Evolutionary conservation across 1,139 yeast genomes (phyloP), one percentile per base, ranked within the genome.

Genomic region (Yarrowia galli): DNA sequence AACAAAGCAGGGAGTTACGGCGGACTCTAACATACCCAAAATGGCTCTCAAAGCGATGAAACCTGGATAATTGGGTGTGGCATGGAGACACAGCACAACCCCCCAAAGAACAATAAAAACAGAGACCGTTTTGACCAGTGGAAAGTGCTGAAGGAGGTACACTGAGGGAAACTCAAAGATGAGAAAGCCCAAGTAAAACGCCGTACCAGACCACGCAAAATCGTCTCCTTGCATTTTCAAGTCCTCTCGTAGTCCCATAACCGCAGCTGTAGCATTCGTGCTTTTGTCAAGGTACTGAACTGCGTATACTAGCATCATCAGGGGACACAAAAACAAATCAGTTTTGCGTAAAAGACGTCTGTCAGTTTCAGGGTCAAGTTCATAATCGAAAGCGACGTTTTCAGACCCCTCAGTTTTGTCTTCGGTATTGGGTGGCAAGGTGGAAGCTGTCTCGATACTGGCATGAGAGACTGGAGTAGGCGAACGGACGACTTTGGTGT

Each of bases 161-260:
- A 48, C 53, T 2, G 53, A 48, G 6, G 38, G 38, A 16, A 48
- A 48, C 53, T 48, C 53, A 38, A 48, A 48, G 18, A 48, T 25
- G 16, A 48, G 36, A 48, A 25, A 48, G 22, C 53, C 53, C 8
- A 48, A 22, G 23, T 48, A 48, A n/a, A 48, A 48, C 16, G 53
- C 51, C 6, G 51, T 46, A 2, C 51, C 51, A 16, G 51, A 25
- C 51, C 51, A 46, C 53, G 53, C 38, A 28, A 48, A 48, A 9
- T 48, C 53, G 53, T 28, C 53, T 28, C 53, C 53, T 28, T 28
- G 16, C 53, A 48, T 48, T 8, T 48, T 48, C 20, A 48, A n/a
- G 16, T 48, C 53, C 2, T 48, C 53, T 48, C 53, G 22, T 1
- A 48, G 22, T 1, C 53, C 53, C 53, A 46, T 46, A 15, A 46